Evolutionary conservation across 345 rosid species (phyloP).

Genomic region (Lumnitzera littorea): DNA sequence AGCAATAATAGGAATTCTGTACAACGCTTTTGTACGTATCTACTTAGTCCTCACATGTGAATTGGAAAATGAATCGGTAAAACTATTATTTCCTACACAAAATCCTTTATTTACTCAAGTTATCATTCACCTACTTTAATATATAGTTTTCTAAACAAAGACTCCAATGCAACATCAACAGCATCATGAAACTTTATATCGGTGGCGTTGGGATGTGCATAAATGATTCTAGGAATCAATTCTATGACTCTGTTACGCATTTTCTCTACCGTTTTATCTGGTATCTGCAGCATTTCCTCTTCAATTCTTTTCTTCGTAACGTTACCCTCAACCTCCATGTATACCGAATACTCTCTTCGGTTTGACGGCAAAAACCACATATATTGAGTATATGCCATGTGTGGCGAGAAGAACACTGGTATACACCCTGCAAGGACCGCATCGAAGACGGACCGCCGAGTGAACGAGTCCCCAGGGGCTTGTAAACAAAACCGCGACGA

Average conservation of each 20-base stretch:
- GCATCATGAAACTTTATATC: conserved; percentile 33
- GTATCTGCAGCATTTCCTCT: conserved; percentile 26
- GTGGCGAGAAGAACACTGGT: conserved; percentile 55
- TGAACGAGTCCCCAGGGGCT: conserved; percentile 55
- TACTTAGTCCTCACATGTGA: no score
- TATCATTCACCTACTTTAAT: no score
- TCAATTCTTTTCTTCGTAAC: conserved; percentile 16
- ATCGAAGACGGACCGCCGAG: conserved; percentile 49
- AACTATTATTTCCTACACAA: no score
- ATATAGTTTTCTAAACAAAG: conserved; percentile 12
- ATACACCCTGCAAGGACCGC: conserved; percentile 44
- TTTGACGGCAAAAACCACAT: conserved; percentile 36
- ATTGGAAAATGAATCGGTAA: no score
- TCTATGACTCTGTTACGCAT: conserved; percentile 29
- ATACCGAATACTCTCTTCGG: conserved; percentile 31
- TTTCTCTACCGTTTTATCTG: conserved; percentile 16
- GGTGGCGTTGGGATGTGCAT: conserved; percentile 43
- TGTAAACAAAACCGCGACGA: conserved; percentile 44
- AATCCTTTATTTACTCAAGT: no score
- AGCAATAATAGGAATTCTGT: no score
- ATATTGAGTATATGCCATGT: conserved; percentile 60
- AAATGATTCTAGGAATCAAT: conserved; percentile 38
- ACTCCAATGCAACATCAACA: conserved; percentile 37
- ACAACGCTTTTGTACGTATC: no score
- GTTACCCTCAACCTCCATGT: conserved; percentile 13